Percentiles rank a stretch among this genome's conserved stretches.
phyloP scores from a whole-genome alignment of 2,329 filamentous ascomycete genomes.

The Apiospora saccharicola region DNA sequence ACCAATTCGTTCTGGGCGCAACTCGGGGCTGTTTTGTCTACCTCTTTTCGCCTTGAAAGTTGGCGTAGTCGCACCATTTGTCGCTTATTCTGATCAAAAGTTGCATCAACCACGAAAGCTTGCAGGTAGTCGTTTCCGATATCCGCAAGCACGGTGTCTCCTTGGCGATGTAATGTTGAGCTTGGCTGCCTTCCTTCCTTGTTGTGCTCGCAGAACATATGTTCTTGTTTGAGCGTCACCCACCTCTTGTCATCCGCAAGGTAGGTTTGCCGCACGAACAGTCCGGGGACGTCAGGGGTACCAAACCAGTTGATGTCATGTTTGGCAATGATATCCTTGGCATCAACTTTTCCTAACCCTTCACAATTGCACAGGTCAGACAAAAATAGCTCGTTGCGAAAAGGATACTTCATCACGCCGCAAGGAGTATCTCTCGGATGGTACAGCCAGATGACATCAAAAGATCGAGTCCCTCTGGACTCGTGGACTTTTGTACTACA shows the following conservation, averaged over 20 bases:
- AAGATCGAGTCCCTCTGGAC: constrained; percentile 43
- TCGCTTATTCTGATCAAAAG: constrained; percentile 37
- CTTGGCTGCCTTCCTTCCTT: constrained; percentile 23
- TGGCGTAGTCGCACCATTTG: constrained; percentile 54
- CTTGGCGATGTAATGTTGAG: constrained; percentile 49
- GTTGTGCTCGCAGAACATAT: constrained; percentile 59
- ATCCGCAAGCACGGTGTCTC: constrained; percentile 66
- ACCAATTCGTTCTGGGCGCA: constrained; percentile 60
- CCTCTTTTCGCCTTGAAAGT: constrained; percentile 57
- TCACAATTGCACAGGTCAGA: constrained; percentile 78
- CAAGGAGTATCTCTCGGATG: constrained; percentile 75
- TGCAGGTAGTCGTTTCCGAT: constrained; percentile 54
- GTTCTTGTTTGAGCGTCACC: constrained; percentile 60
- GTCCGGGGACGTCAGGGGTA: constrained; percentile 55
- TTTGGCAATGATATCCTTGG: constrained; percentile 63
- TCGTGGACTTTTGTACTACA: constrained; percentile 66
- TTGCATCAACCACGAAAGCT: constrained; percentile 64
- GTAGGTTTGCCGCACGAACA: constrained; percentile 78
- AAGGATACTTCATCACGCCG: constrained; percentile 71
- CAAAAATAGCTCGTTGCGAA: constrained; percentile 76
- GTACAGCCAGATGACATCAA: constrained; percentile 80
- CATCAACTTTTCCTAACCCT: constrained; percentile 51
- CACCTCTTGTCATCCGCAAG: constrained; percentile 66
- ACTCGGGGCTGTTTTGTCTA: constrained; percentile 42
- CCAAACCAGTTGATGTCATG: constrained; percentile 67